A percentile compares a stretch with the other conserved stretches of the same genome.
Evolutionary conservation across 1,284 basidiomycete species (phyloP).

Genomic region (Irpex lacteus): DNA sequence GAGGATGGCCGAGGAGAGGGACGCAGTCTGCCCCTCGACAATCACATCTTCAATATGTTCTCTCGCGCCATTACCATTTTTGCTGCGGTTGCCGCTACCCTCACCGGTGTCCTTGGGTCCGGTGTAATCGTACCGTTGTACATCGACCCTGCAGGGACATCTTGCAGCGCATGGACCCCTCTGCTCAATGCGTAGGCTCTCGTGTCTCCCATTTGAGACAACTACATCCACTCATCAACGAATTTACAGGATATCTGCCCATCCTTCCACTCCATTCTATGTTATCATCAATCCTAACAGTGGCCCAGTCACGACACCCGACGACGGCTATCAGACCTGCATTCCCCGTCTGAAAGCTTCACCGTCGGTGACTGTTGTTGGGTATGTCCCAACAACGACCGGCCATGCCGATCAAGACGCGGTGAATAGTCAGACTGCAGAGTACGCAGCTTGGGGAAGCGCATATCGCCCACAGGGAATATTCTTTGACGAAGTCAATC

Average conservation of each 20-base stretch:
- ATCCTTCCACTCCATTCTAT: constrained; percentile 18
- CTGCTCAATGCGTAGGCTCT: constrained; percentile 15
- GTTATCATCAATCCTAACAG: constrained; percentile 32
- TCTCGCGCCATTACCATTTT: not conserved
- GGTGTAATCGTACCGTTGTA: constrained; percentile 22
- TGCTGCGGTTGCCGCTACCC: not conserved
- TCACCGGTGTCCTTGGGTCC: constrained; percentile 4
- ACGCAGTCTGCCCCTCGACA: not conserved
- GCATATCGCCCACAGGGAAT: constrained; percentile 30
- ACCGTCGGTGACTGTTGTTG: constrained; percentile 26
- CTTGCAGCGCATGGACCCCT: constrained; percentile 17
- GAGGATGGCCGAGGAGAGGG: not conserved
- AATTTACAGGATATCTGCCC: constrained; percentile 5
- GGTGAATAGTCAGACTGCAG: constrained; percentile 26
- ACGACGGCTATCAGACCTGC: constrained; percentile 28
- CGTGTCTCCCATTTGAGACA: not conserved
- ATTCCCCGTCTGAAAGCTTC: constrained; percentile 20
- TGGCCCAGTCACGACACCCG: constrained; percentile 26
- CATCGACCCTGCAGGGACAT: constrained; percentile 15
- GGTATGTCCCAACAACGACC: constrained; percentile 30
- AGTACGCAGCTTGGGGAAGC: constrained; percentile 28
- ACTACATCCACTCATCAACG: not conserved
- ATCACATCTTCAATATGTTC: not conserved
- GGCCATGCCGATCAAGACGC: constrained; percentile 15
- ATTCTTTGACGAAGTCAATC: constrained; percentile 33